Evolutionary conservation across 2,329 filamentous ascomycete species (phyloP), one percentile per base, ranked within the genome.

Genomic region (Sporothrix protearum): DNA sequence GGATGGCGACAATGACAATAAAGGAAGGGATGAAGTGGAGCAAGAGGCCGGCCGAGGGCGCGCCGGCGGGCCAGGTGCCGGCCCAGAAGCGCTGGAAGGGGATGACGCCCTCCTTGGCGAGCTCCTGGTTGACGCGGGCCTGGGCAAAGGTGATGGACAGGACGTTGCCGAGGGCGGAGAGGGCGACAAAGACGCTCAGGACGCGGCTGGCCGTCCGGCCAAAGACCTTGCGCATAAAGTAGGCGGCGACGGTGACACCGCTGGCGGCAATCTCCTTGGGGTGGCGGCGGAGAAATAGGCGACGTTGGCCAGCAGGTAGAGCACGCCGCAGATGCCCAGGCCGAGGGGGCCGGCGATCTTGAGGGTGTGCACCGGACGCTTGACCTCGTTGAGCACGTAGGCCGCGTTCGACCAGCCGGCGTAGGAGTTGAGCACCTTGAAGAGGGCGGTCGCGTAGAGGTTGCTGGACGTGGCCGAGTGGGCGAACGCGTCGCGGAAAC

Each of bases 1-100:
- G 75, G 22, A 76, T 72, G 51, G 75, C 75, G 2, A 76, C 55
- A 8, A 76, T 73, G 30, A 91, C 84, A 66, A 92, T 83, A 71
- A 89, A 82, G 0, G 88, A 89, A 4, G 90, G 84, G n/a, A 89
- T 76, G 83, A 87, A 91, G 78, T 91, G 89, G 45, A 91, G 82
- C 75, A 91, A 86, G 16, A 88, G 79, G 0, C 85, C 80, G 7
- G 87, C 82, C n/a, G 87, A 84, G 0, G 90, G 90, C 0, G 90
- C 85, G 71, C 89, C 88, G 73, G 89, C 90, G 0, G 90, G 91
- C 79, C 85, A 87, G 76, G 89, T 90, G 78, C 85, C 87, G 14
- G 88, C 88, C 83, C 87, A 91, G 75, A 91, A 81, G 0, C 82
- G 80, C 0, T 87, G 88, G 72, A 86, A 89, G 0, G 89, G 89